These are phyloP conservation scores for Sporisorium graminicola DNA, from an alignment of 1,284 basidiomycete species.

Conservation along the genomic window DNA sequence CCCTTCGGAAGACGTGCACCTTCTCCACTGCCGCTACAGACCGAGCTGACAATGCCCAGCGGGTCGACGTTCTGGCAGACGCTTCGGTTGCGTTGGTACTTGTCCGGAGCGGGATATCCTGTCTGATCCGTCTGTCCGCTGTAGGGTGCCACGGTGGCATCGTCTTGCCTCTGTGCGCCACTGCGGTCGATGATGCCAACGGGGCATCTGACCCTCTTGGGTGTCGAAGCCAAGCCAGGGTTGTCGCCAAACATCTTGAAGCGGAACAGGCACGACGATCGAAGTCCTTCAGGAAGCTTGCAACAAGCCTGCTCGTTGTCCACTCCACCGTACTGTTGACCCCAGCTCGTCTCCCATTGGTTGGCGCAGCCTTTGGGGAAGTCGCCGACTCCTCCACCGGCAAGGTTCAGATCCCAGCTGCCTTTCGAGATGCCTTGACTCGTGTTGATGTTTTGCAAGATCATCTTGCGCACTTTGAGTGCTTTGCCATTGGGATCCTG, in stretches of 20 bases:
- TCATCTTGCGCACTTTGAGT: constrained; percentile 37
- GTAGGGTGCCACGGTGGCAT: constrained; percentile 14
- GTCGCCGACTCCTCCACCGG: constrained; percentile 39
- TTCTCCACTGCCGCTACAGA: constrained; percentile 30
- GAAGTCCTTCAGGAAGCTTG: constrained; percentile 25
- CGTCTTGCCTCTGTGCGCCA: constrained; percentile 41
- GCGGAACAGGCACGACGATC: constrained; percentile 37
- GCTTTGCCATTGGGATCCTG: constrained; percentile 32
- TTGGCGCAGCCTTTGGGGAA: constrained; percentile 29
- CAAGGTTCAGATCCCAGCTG: constrained; percentile 35
- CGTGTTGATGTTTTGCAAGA: constrained; percentile 48
- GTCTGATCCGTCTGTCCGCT: constrained; percentile 32
- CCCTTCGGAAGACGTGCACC: constrained; percentile 23
- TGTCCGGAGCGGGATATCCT: constrained; percentile 28
- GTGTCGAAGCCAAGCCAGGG: constrained; percentile 22
- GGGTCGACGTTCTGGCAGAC: constrained; percentile 40
- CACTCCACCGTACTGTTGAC: constrained; percentile 32
- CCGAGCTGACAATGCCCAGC: constrained; percentile 32
- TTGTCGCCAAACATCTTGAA: constrained; percentile 27
- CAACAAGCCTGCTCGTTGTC: constrained; percentile 27
- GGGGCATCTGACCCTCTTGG: constrained; percentile 33
- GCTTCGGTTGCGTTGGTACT: constrained; percentile 34
- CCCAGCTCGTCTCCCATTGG: constrained; percentile 37
- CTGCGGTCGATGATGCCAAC: constrained; percentile 34
- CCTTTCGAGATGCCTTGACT: constrained; percentile 21